Percentiles rank a stretch among this genome's conserved stretches.
Conservation (phyloP, 2,329 filamentous ascomycete genomes). For the Eutypa lata region DNA sequence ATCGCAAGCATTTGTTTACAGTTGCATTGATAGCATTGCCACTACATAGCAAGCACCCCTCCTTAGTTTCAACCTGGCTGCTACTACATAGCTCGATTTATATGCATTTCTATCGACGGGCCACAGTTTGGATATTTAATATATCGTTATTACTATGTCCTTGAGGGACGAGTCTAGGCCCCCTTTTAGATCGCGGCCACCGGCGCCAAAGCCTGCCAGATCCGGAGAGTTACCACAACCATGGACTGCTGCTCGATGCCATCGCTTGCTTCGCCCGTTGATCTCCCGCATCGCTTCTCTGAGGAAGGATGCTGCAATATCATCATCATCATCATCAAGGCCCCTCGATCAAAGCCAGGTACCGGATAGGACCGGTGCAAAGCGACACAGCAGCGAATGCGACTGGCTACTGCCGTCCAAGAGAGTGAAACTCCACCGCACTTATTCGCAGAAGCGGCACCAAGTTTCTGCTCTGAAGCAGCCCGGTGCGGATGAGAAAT, state of each 20-base stretch:
- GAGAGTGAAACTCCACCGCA: constrained; percentile 20
- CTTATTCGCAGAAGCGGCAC: constrained; percentile 25
- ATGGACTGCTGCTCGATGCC: constrained; percentile 42
- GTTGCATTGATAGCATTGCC: no score
- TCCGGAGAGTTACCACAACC: constrained; percentile 15
- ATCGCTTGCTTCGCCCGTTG: constrained; percentile 40
- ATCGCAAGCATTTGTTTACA: no score
- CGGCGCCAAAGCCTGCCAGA: constrained; percentile 12
- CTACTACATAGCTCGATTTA: no score
- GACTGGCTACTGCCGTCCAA: constrained; percentile 25
- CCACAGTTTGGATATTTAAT: background rate
- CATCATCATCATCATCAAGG: constrained; percentile 9
- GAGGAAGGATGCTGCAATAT: constrained; percentile 27
- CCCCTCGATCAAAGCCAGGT: constrained; percentile 1
- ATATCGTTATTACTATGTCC: background rate
- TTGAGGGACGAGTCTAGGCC: constrained; percentile 10
- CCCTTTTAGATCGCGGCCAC: constrained; percentile 16
- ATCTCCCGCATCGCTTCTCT: constrained; percentile 39
- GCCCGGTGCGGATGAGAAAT: background rate
- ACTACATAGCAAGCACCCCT: background rate
- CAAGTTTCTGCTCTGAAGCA: constrained; percentile 1
- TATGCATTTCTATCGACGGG: no score
- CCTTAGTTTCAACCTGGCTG: background rate
- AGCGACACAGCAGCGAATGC: constrained; percentile 8
- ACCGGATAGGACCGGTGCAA: constrained; percentile 7